These are phyloP conservation scores for Aaosphaeria pasadenensis DNA, from an alignment of 2,329 filamentous ascomycete genomes.

Conservation along the genomic window DNA sequence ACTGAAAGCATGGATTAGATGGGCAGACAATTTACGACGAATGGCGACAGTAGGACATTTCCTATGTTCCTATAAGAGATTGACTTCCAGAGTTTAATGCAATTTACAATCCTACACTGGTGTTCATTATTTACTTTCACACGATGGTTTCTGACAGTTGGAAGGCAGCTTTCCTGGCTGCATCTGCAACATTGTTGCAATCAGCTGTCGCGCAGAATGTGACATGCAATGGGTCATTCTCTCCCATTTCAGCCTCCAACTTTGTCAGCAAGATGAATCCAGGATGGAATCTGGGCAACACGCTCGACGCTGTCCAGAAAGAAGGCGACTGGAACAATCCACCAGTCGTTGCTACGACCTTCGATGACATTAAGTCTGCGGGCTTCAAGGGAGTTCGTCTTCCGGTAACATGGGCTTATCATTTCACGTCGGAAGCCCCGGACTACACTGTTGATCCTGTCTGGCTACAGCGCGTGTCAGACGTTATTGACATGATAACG, in stretches of 20 bases:
- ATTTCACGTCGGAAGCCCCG: slow-evolving; percentile 51
- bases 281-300: slow-evolving; percentile 62
- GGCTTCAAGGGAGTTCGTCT: slow-evolving; percentile 60
- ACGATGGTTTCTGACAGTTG: too few relatives aligned
- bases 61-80: too few relatives aligned
- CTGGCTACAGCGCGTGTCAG: slow-evolving; percentile 57
- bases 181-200: not conserved
- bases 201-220: not conserved
- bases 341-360: slow-evolving; percentile 44
- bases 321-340: slow-evolving; percentile 54
- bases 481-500: slow-evolving; percentile 57
- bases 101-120: too few relatives aligned
- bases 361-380: slow-evolving; percentile 50
- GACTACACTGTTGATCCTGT: slow-evolving; percentile 53
- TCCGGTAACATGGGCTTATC: slow-evolving; percentile 59
- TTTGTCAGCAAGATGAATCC: slow-evolving; percentile 51
- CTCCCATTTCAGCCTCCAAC: slow-evolving; percentile 44
- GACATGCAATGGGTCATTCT: slow-evolving; percentile 44
- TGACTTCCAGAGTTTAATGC: too few relatives aligned
- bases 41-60: too few relatives aligned
- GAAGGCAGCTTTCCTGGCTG: not conserved
- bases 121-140: too few relatives aligned
- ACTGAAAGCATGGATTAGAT: not conserved
- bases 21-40: too few relatives aligned
- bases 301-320: slow-evolving; percentile 54